phyloP scores from a whole-genome alignment of 2,329 filamentous ascomycete species.

The Colletotrichum shisoi region DNA sequence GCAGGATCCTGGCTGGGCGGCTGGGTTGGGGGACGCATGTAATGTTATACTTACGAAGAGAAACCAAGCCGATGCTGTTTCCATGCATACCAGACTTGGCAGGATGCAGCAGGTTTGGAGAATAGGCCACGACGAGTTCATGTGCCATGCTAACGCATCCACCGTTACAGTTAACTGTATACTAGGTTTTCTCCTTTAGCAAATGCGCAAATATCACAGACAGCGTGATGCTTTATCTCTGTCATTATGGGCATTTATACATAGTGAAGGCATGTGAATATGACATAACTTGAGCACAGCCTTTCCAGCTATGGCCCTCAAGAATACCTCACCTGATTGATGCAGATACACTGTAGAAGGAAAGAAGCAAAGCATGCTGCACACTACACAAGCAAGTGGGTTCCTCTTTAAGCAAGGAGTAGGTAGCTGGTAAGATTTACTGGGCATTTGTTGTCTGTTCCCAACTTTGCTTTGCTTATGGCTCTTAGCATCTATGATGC shows the following conservation, averaged over 20 bases:
- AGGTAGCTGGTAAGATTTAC: no score
- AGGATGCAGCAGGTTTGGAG: background rate
- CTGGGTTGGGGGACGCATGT: constrained; percentile 26
- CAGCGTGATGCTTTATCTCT: constrained; percentile 10
- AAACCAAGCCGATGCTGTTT: constrained; percentile 27
- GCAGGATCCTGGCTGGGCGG: constrained; percentile 14
- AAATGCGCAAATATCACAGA: constrained; percentile 22
- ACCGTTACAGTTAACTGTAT: constrained; percentile 27
- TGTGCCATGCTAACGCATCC: constrained; percentile 23
- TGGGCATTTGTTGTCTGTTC: no score
- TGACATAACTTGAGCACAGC: background rate
- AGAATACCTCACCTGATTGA: no score
- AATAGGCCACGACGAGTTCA: constrained; percentile 21
- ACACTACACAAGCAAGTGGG: no score
- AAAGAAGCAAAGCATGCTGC: no score
- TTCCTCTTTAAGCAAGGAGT: no score
- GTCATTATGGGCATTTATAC: background rate
- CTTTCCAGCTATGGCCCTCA: background rate
- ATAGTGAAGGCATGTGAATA: background rate
- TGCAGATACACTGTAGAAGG: no score
- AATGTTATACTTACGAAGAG: constrained; percentile 30
- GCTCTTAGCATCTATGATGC: no score
- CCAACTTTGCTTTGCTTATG: no score
- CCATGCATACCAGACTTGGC: constrained; percentile 30
- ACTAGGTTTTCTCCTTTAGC: constrained; percentile 28